Evolutionary conservation across 148 eudicot species (phyloP), one percentile per base, ranked within the genome.

Genomic region (Simmondsia chinensis): DNA sequence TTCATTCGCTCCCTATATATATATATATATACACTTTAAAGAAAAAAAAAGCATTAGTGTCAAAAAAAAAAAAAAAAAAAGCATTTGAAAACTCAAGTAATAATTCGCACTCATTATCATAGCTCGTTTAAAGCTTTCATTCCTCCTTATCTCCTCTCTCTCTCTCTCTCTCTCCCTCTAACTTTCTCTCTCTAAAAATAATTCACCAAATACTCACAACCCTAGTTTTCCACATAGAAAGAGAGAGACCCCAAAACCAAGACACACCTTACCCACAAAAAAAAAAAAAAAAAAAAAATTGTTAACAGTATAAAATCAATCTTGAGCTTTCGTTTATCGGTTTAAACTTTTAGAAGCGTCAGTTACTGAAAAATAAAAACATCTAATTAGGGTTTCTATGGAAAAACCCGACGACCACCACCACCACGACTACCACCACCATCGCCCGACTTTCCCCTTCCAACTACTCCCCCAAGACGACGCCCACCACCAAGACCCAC

Each of bases 61-160:
- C n/a, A n/a, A n/a, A n/a, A n/a, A n/a, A n/a, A n/a, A n/a, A n/a
- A n/a, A n/a, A n/a, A n/a, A n/a, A n/a, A n/a, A n/a, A n/a, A n/a
- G n/a, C n/a, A n/a, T n/a, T n/a, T n/a, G n/a, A n/a, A n/a, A n/a
- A n/a, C n/a, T n/a, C n/a, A n/a, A n/a, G n/a, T 64, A 52, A 74
- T 80, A 80, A 80, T 85, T 72, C 79, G 70, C 82, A 74, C 82
- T 83, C 89, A 83, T 76, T 87, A 76, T 74, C 79, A 66, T 76
- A 67, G 75, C 68, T 73, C 72, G n/a, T 71, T 69, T 66, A 71
- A 71, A 71, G 72, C 64, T 60, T 65, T 40, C 37, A 39, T 38
- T 41, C 57, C 59, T 37, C 63, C 79, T 79, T 62, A 71, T 74
- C 78, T 54, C 21, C 58, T 41, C 61, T 59, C 56, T 35, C 59